Conservation (phyloP, 1,139 yeast genomes). For the Meyerozyma elateridarum region DNA sequence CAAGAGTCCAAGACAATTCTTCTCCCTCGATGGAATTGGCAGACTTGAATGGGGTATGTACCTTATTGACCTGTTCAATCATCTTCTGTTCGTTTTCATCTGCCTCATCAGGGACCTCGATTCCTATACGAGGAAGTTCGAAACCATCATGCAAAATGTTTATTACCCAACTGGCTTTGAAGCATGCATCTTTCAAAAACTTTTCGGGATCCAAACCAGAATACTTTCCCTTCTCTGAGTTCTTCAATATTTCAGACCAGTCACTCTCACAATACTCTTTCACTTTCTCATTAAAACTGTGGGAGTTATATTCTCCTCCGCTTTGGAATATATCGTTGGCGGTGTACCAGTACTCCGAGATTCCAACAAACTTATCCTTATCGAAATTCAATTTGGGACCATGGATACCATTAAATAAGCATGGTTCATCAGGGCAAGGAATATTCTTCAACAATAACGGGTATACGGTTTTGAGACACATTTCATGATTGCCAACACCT, state of each 20-base stretch:
- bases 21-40: slow-evolving; percentile 55
- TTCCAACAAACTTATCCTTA: slow-evolving; percentile 70
- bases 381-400: slow-evolving; percentile 69
- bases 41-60: slow-evolving; percentile 55
- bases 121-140: slow-evolving; percentile 59
- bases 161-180: slow-evolving; percentile 79
- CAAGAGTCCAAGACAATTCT: slow-evolving; percentile 66
- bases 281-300: slow-evolving; percentile 54
- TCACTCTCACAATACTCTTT: slow-evolving; percentile 61
- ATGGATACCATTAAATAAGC: slow-evolving; percentile 77
- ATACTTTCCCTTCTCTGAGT: slow-evolving; percentile 48
- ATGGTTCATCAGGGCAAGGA: slow-evolving; percentile 73
- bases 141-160: slow-evolving; percentile 77
- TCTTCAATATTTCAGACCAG: slow-evolving; percentile 50
- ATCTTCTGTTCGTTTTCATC: slow-evolving; percentile 16
- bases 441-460: slow-evolving; percentile 65
- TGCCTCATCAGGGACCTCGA: slow-evolving; percentile 33
- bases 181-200: slow-evolving; percentile 62
- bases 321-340: slow-evolving; percentile 75
- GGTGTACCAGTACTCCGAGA: slow-evolving; percentile 83
- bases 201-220: slow-evolving; percentile 42
- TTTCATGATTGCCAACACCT: slow-evolving; percentile 68
- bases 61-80: slow-evolving; percentile 23
- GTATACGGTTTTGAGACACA: slow-evolving; percentile 62
- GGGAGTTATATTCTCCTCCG: slow-evolving; percentile 71